A percentile compares a stretch with the other conserved stretches of the same genome.
These are phyloP conservation scores for Xylaria scruposa DNA, from an alignment of 495 filamentous ascomycete species.

Conservation along the genomic window DNA sequence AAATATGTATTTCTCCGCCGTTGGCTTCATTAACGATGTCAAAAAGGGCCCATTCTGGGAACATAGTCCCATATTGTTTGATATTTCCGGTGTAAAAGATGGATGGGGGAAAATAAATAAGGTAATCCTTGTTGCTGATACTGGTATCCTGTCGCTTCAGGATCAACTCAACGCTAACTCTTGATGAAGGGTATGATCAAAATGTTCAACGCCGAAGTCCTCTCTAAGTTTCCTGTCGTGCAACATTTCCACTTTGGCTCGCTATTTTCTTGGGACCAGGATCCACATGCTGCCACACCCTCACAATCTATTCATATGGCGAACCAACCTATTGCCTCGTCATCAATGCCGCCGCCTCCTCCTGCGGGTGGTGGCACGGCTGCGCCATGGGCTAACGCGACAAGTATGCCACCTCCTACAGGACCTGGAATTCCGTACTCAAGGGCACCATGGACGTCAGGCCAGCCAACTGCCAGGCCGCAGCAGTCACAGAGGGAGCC, in stretches of 20 bases:
- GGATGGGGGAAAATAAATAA: slow-evolving; percentile 99
- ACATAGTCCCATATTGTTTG: slow-evolving; percentile 92
- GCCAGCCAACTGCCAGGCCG: slow-evolving; percentile 31
- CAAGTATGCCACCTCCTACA: slow-evolving; percentile 38
- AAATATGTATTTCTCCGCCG: slow-evolving; percentile 98
- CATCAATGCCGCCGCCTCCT: slow-evolving; percentile 33
- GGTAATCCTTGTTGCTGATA: slow-evolving; percentile 48
- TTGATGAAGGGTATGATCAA: slow-evolving; percentile 78
- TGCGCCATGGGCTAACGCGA: slow-evolving; percentile 50
- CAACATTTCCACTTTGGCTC: slow-evolving; percentile 96
- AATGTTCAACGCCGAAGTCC: slow-evolving; percentile 95
- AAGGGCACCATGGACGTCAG: slow-evolving; percentile 32
- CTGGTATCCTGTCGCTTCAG: neutral
- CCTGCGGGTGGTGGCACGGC: slow-evolving; percentile 38
- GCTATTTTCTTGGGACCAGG: slow-evolving; percentile 80
- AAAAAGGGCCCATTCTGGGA: slow-evolving; percentile 99
- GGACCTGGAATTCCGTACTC: slow-evolving; percentile 46
- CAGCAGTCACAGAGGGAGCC: slow-evolving; percentile 27
- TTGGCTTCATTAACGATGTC: slow-evolving; percentile 98
- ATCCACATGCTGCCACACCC: slow-evolving; percentile 64
- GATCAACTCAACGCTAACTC: slow-evolving; percentile 19
- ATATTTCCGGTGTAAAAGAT: slow-evolving; percentile 86
- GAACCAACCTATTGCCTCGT: slow-evolving; percentile 57
- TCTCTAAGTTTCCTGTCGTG: slow-evolving; percentile 94
- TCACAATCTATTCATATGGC: slow-evolving; percentile 61